Conservation (phyloP, 306 rosid genomes). For the Casuarina glauca region DNA sequence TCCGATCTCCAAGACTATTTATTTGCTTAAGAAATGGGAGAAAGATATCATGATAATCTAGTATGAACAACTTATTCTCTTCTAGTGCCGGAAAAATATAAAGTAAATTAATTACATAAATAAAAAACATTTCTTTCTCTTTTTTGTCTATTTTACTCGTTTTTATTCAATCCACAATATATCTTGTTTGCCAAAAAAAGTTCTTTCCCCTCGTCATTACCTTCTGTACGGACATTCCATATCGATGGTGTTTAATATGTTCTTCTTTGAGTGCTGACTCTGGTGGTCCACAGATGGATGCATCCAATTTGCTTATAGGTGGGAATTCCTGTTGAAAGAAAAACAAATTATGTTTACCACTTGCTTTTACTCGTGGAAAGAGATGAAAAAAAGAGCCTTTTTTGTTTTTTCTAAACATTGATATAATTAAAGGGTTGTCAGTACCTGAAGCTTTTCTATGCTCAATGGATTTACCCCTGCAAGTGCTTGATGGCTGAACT, state of each 20-base stretch:
- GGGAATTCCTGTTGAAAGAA: conserved; percentile 41
- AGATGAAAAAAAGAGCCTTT: neutral
- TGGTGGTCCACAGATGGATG: conserved; percentile 45
- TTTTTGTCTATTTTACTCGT: neutral
- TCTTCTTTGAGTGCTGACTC: conserved; percentile 52
- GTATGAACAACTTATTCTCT: conserved; percentile 34
- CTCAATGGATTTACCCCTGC: conserved; percentile 15
- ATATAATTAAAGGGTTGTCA: neutral
- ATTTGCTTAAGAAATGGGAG: conserved; percentile 41
- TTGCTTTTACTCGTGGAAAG: neutral
- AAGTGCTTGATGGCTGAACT: conserved; percentile 18
- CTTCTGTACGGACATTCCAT: conserved; percentile 51
- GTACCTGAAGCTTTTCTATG: conserved; percentile 14
- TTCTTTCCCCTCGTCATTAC: neutral
- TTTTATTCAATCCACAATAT: no score
- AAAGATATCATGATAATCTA: conserved; percentile 43
- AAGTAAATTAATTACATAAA: neutral
- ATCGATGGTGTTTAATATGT: conserved; percentile 41
- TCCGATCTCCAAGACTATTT: conserved; percentile 39
- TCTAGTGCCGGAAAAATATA: conserved; percentile 37
- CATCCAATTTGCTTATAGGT: conserved; percentile 48
- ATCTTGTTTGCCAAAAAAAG: neutral
- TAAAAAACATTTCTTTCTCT: neutral
- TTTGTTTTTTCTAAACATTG: neutral
- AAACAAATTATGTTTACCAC: neutral